Conservation (phyloP, 148 eudicot genomes). For the Diospyros kaki region DNA sequence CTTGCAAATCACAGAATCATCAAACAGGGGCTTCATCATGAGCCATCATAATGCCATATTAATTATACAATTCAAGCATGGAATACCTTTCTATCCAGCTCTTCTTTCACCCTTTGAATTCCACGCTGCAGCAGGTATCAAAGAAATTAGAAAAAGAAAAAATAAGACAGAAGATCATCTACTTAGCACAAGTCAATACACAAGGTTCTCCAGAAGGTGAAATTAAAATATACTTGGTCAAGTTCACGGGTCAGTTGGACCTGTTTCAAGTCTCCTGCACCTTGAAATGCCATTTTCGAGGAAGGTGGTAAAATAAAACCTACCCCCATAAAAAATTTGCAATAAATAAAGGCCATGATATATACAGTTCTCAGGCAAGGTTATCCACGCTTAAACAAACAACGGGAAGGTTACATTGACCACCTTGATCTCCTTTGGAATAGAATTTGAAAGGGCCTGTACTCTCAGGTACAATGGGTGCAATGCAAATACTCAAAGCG, state of each 20-base stretch:
- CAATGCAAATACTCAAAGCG: conserved; percentile 92
- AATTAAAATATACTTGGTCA: background rate
- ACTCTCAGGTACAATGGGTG: conserved; percentile 92
- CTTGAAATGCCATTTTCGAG: background rate
- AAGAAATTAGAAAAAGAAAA: background rate
- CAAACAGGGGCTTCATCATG: too few species aligned
- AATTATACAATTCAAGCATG: background rate
- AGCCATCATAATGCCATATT: background rate
- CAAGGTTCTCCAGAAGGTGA: background rate
- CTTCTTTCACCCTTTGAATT: conserved; percentile 49
- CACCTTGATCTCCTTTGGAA: conserved; percentile 82
- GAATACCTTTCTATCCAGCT: conserved; percentile 74
- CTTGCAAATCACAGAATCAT: too few species aligned
- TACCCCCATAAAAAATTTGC: background rate
- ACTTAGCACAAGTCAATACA: background rate
- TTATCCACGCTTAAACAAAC: background rate
- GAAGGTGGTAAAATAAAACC: background rate
- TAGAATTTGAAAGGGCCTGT: conserved; percentile 66
- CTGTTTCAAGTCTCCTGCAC: background rate
- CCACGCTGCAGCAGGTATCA: conserved; percentile 56
- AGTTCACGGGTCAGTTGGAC: background rate
- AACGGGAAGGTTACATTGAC: conserved; percentile 3
- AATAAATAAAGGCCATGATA: background rate
- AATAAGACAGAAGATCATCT: background rate
- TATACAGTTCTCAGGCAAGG: background rate